Conservation (phyloP, 108 stramenopile genomes). For the Schizochytrium sp. region DNA sequence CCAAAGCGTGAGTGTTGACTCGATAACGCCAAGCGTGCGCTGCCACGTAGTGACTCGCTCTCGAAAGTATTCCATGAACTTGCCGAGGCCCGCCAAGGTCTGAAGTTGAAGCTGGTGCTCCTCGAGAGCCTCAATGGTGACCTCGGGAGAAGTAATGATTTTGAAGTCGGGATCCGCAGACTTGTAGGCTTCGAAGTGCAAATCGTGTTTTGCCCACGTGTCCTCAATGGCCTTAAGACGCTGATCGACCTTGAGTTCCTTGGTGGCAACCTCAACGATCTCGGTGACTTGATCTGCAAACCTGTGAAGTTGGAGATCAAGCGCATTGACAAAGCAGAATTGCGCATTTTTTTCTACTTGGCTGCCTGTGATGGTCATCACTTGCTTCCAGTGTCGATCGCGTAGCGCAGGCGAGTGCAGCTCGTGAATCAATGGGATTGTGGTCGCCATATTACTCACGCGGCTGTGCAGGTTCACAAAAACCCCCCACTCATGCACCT, state of each 20-base stretch:
- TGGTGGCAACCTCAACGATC: conserved; percentile 35
- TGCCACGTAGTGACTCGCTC: conserved; percentile 28
- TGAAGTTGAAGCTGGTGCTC: conserved; percentile 41
- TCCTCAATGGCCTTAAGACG: conserved; percentile 30
- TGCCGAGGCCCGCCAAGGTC: conserved; percentile 30
- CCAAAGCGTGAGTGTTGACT: conserved; percentile 19
- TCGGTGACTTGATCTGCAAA: conserved; percentile 32
- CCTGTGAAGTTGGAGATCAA: conserved; percentile 28
- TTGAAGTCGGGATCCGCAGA: conserved; percentile 27
- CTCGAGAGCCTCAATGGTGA: conserved; percentile 38
- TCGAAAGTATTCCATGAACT: conserved; percentile 41
- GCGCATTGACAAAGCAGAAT: conserved; percentile 29
- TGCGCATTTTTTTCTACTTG: conserved; percentile 21
- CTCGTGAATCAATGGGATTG: conserved; percentile 33
- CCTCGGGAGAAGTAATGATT: conserved; percentile 30
- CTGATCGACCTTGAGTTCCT: conserved; percentile 40
- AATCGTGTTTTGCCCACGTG: conserved; percentile 14
- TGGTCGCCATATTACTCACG: conserved; percentile 28
- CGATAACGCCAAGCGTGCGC: conserved; percentile 26
- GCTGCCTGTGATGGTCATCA: conserved; percentile 14
- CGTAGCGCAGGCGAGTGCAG: conserved; percentile 38
- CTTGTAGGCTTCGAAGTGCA: conserved; percentile 19
- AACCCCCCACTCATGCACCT: conserved; percentile 26
- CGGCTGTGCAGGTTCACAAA: not conserved
- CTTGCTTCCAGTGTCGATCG: conserved; percentile 42